A percentile compares a stretch with the other conserved stretches of the same genome.
Conservation (phyloP, 192 early-diverging fungal genomes). For the Polychytrium aggregatum region DNA sequence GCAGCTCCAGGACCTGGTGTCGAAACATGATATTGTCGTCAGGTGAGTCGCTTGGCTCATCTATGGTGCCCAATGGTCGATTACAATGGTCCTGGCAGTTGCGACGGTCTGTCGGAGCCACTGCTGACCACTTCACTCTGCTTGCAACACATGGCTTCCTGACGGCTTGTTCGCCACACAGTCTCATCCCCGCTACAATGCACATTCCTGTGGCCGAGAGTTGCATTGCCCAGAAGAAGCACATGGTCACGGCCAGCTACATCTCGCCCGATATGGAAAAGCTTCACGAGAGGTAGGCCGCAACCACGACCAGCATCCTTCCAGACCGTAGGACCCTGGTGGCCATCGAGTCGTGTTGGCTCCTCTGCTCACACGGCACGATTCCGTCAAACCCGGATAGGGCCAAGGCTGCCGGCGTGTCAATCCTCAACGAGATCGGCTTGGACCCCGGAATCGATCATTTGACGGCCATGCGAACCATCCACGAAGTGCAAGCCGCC, state of each 20-base stretch:
- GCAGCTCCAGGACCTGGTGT: conserved; percentile 60
- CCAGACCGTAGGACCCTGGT: too few relatives aligned
- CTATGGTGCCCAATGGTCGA: too few relatives aligned
- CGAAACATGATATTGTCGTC: conserved; percentile 83
- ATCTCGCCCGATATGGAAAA: conserved; percentile 90
- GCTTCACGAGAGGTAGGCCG: conserved; percentile 60
- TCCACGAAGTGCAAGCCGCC: conserved; percentile 76
- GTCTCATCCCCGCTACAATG: conserved; percentile 80
- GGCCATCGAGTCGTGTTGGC: not conserved
- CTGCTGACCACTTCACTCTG: too few relatives aligned
- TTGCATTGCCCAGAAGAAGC: conserved; percentile 81
- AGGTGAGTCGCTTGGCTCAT: conserved; percentile 43
- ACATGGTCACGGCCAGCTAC: conserved; percentile 95
- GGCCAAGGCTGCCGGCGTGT: conserved; percentile 75
- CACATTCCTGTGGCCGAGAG: conserved; percentile 83
- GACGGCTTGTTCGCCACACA: too few relatives aligned
- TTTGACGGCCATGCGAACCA: conserved; percentile 63
- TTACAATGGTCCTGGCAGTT: too few relatives aligned
- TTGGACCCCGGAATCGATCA: conserved; percentile 98
- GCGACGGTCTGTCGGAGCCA: too few relatives aligned
- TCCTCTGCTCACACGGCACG: not conserved
- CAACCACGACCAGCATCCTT: conserved; percentile 1
- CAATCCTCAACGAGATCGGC: conserved; percentile 96
- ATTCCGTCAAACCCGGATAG: conserved; percentile 16
- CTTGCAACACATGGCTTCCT: too few relatives aligned